Evolutionary conservation across 2,329 filamentous ascomycete genomes (phyloP).

Genomic region (Neofusicoccum sp.): DNA sequence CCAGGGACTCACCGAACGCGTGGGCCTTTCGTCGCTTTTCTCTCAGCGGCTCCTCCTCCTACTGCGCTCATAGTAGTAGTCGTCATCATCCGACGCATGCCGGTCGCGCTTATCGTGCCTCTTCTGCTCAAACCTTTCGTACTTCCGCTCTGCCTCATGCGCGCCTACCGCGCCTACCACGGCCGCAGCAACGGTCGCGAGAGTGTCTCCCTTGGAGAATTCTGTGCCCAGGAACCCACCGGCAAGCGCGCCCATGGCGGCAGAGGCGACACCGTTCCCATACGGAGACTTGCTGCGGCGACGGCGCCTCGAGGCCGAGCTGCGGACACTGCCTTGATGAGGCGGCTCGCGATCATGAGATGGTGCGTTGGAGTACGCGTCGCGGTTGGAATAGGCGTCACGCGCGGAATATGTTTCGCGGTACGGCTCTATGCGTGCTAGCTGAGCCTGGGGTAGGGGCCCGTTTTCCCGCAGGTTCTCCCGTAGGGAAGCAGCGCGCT

Average conservation of each 20-base stretch:
- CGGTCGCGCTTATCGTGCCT: constrained; percentile 1
- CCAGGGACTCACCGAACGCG: neutral
- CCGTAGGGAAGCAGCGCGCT: neutral
- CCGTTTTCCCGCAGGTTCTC: neutral
- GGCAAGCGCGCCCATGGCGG: constrained; percentile 33
- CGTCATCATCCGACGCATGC: neutral
- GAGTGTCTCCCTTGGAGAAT: constrained; percentile 26
- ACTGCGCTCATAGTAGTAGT: constrained; percentile 14
- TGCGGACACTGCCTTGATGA: constrained; percentile 1
- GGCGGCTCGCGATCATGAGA: neutral
- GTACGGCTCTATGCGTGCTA: neutral
- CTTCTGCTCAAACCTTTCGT: constrained; percentile 23
- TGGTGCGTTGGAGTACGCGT: neutral
- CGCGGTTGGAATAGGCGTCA: neutral
- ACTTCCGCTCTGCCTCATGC: constrained; percentile 29
- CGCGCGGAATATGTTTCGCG: neutral
- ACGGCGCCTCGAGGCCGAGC: neutral
- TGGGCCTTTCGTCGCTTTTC: neutral
- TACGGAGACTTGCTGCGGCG: constrained; percentile 2
- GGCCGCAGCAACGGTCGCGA: constrained; percentile 34
- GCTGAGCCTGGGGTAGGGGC: neutral
- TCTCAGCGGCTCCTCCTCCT: constrained; percentile 1
- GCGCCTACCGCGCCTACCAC: constrained; percentile 35
- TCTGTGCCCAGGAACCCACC: constrained; percentile 34
- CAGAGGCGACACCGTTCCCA: constrained; percentile 11